Base-by-base conservation (phyloP, 164 flowering plant genomes). In the Liriodendron chinense region DNA sequence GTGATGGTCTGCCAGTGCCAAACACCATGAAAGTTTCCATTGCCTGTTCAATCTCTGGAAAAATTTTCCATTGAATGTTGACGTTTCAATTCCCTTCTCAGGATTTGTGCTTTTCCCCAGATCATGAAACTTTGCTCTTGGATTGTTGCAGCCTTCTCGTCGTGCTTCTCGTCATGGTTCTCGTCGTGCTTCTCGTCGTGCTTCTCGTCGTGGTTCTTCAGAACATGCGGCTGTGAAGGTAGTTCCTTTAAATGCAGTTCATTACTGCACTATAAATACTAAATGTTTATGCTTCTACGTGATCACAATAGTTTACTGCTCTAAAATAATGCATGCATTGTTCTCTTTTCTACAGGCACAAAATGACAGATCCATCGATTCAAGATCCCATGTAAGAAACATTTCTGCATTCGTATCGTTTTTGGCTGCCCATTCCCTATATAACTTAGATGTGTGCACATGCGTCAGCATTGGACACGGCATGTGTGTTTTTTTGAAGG, bases 321-420 rank as follows among this genome's bases (percentile, higher is more conserved):
- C 9, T 26, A 28, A 64, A 64, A 67, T 67, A 20, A 67, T 26
- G 7, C 23, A 65, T 24, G 14, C 22, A 12, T 48, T 5, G n/a
- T 8, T 73, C 64, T 53, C 59, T 53, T 53, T 47, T 64, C 21
- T 6, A 25, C 76, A 66, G 76, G 65, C 20, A 13, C 76, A 50
- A 20, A 66, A 47, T 49, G 76, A 74, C 50, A 56, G 71, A 74
- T 67, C 76, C 25, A 49, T 74, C 18, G 76, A 74, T 56, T 56
- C 53, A 21, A 66, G 76, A 74, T 20, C 76, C 71, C 76, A 74
- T 25, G 76, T 74, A 53, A 66, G 71, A 50, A 47, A 26, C 56
- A 47, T 47, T 69, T 47, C 9, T 21, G 24, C 22, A 47, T 47
- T 48, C 18, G 23, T 69, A 8, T 8, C 12, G 3, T 21, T 69